A percentile compares a stretch with the other conserved stretches of the same genome.
Conservation (phyloP, 2,329 filamentous ascomycete species). For the Cercospora citrullina region DNA sequence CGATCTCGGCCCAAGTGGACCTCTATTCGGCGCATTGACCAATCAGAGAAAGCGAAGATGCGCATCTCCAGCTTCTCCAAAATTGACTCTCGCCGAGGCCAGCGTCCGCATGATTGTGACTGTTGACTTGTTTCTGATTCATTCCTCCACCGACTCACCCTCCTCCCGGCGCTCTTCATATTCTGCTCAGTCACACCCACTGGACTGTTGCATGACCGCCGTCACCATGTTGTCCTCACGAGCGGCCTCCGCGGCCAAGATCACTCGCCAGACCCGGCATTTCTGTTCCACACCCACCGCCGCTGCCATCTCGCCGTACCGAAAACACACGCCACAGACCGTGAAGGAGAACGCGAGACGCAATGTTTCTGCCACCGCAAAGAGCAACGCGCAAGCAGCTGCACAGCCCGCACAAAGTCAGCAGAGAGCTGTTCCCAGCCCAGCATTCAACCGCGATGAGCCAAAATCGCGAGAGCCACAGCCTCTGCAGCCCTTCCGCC, state of each 20-base stretch:
- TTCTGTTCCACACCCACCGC: conserved; percentile 46
- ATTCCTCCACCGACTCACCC: conserved; percentile 1
- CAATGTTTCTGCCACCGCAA: conserved; percentile 44
- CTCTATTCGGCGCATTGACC: not conserved
- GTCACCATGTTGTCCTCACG: conserved; percentile 37
- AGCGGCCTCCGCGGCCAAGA: conserved; percentile 41
- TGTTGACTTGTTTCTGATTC: conserved; percentile 1
- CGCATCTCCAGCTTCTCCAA: conserved; percentile 5
- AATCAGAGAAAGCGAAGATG: not conserved
- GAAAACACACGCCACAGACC: conserved; percentile 23
- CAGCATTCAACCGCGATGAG: conserved; percentile 52
- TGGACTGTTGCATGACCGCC: conserved; percentile 22
- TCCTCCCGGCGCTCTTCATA: not conserved
- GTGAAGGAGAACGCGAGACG: conserved; percentile 28
- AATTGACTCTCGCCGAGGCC: conserved; percentile 8
- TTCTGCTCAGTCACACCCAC: not conserved
- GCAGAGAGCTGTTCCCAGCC: conserved; percentile 45
- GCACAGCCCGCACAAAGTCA: conserved; percentile 37
- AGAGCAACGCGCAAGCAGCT: conserved; percentile 47
- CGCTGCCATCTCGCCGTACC: conserved; percentile 49
- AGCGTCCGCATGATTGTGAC: conserved; percentile 1
- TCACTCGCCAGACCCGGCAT: conserved; percentile 43
- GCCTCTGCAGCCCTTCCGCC: conserved; percentile 49
- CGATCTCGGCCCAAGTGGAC: conserved; percentile 2
- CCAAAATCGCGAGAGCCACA: conserved; percentile 43